A percentile compares a stretch with the other conserved stretches of the same genome.
Evolutionary conservation across 257 asterid species (phyloP).

Genomic region (Nicotiana paniculata): DNA sequence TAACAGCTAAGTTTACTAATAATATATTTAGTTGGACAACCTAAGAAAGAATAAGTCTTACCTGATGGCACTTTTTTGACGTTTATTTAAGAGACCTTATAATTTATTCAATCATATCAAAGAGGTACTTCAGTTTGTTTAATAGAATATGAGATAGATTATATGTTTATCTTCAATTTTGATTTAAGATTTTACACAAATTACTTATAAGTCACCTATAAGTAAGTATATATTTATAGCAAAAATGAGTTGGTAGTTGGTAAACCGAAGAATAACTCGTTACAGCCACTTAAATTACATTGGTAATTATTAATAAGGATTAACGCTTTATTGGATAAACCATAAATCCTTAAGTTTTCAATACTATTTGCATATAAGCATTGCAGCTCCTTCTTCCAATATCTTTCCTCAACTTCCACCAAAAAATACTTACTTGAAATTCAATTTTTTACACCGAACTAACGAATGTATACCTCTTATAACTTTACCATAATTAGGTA

Average conservation of each 20-base stretch:
- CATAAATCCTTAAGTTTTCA: not conserved
- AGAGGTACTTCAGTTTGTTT: not conserved
- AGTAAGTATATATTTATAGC: too few relatives aligned
- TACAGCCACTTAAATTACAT: too few relatives aligned
- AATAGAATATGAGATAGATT: not conserved
- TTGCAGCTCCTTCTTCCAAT: not conserved
- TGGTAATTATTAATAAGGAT: too few relatives aligned
- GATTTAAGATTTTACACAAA: too few relatives aligned
- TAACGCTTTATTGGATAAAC: not conserved
- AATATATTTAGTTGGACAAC: conserved; percentile 2
- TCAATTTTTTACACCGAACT: too few relatives aligned
- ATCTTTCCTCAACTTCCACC: not conserved
- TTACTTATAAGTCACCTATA: too few relatives aligned
- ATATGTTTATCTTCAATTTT: too few relatives aligned
- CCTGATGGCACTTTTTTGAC: not conserved
- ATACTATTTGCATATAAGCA: not conserved
- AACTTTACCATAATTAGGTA: too few relatives aligned
- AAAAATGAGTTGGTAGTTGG: too few relatives aligned
- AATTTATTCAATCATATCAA: not conserved
- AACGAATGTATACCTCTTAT: too few relatives aligned
- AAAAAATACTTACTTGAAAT: too few relatives aligned
- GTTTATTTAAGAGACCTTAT: not conserved
- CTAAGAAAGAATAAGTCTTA: not conserved
- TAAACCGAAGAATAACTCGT: too few relatives aligned
- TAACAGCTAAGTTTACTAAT: conserved; percentile 21